Evolutionary conservation across 2,329 filamentous ascomycete species (phyloP).

Genomic region (Alternaria postmessia): DNA sequence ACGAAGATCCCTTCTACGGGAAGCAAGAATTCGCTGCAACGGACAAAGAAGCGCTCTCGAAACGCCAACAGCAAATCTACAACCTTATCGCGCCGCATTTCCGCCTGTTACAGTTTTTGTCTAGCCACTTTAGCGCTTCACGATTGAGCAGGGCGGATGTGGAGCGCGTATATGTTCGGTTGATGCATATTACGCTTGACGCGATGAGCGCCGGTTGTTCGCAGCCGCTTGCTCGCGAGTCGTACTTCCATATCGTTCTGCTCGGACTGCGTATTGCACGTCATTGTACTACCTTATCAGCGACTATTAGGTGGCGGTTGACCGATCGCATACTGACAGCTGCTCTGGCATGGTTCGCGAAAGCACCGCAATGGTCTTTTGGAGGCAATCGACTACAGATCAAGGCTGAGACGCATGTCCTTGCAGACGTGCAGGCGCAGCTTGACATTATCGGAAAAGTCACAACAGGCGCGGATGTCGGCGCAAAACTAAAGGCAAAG

Average conservation of each 20-base stretch:
- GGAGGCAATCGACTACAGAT: conserved; percentile 92
- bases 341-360: conserved; percentile 86
- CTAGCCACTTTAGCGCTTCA: conserved; percentile 93
- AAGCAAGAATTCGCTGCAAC: conserved; percentile 94
- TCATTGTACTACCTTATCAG: conserved; percentile 70
- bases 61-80: conserved; percentile 79
- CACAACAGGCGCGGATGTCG: conserved; percentile 57
- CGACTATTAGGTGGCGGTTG: conserved; percentile 77
- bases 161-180: conserved; percentile 80
- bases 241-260: conserved; percentile 87
- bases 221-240: conserved; percentile 88
- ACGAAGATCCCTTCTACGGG: conserved; percentile 87
- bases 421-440: conserved; percentile 75
- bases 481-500: conserved; percentile 75
- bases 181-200: conserved; percentile 80
- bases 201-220: conserved; percentile 69
- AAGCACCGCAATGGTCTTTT: conserved; percentile 88
- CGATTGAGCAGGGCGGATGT: conserved; percentile 84
- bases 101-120: conserved; percentile 84
- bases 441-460: conserved; percentile 71
- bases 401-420: conserved; percentile 86
- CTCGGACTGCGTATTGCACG: conserved; percentile 82
- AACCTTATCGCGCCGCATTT: conserved; percentile 87
- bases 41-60: conserved; percentile 76
- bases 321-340: conserved; percentile 91